These are phyloP conservation scores for Emericellopsis cladophorae DNA, from an alignment of 2,329 filamentous ascomycete species.

Conservation along the genomic window DNA sequence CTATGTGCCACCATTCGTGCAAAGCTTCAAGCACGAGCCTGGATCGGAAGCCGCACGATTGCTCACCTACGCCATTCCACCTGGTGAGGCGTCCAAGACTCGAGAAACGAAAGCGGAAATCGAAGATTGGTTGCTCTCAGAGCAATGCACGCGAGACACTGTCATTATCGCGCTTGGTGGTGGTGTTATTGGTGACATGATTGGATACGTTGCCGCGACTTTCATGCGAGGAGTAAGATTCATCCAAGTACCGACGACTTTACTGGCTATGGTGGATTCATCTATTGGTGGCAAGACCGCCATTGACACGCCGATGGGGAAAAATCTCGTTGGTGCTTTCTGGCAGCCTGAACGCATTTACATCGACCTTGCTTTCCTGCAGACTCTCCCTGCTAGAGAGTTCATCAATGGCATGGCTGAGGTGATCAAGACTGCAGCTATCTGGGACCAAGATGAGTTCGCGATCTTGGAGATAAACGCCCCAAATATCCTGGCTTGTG, in stretches of 20 bases:
- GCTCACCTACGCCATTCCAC: slow-evolving; percentile 74
- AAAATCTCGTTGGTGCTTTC: slow-evolving; percentile 91
- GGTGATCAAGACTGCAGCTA: slow-evolving; percentile 93
- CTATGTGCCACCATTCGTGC: slow-evolving; percentile 68
- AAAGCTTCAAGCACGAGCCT: slow-evolving; percentile 17
- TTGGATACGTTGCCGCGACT: slow-evolving; percentile 91
- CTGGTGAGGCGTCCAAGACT: slow-evolving; percentile 88
- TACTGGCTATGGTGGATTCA: slow-evolving; percentile 96
- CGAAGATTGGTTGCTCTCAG: slow-evolving; percentile 90
- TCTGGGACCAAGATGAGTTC: slow-evolving; percentile 87
- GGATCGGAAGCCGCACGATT: slow-evolving; percentile 42
- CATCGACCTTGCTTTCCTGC: slow-evolving; percentile 83
- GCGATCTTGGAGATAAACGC: slow-evolving; percentile 73
- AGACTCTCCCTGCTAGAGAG: slow-evolving; percentile 79
- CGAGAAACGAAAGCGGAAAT: slow-evolving; percentile 89
- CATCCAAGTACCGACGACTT: slow-evolving; percentile 89
- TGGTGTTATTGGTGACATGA: slow-evolving; percentile 95
- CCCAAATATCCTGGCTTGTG: slow-evolving; percentile 48
- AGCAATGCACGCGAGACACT: slow-evolving; percentile 89
- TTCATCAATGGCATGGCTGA: slow-evolving; percentile 99
- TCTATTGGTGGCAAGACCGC: slow-evolving; percentile 98
- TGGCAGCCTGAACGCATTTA: slow-evolving; percentile 94
- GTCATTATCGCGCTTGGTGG: slow-evolving; percentile 91
- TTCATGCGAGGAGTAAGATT: slow-evolving; percentile 97
- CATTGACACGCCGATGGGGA: slow-evolving; percentile 90